phyloP scores from a whole-genome alignment of 192 early-diverging fungal species.

The Chytriomyces sp. region DNA sequence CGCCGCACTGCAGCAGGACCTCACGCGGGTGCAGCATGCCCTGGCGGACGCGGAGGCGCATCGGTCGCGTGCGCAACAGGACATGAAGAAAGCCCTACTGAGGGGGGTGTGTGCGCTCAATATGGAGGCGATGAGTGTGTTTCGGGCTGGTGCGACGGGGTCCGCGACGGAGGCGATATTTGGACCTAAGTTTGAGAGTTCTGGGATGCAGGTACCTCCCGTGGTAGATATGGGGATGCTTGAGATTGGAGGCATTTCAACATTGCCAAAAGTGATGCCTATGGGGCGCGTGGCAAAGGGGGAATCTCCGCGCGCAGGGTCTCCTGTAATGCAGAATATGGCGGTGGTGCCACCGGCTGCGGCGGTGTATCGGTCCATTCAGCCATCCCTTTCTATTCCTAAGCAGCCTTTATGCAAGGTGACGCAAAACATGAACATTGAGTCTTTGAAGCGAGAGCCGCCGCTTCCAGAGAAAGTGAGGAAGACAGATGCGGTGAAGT shows the following conservation, averaged over 20 bases:
- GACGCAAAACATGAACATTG: neutral
- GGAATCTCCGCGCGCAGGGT: too few species aligned
- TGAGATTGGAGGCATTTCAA: neutral
- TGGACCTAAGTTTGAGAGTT: neutral
- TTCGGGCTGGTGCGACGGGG: conserved; percentile 23
- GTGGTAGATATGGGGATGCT: neutral
- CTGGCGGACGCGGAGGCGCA: conserved; percentile 27
- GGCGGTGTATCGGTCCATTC: neutral
- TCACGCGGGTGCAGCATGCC: neutral
- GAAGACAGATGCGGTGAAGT: neutral
- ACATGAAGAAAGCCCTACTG: conserved; percentile 53
- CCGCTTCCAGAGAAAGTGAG: neutral
- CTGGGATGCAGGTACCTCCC: neutral
- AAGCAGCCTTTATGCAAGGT: neutral
- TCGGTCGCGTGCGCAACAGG: conserved; percentile 36
- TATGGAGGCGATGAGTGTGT: conserved; percentile 55
- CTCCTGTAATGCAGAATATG: neutral
- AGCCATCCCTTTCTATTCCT: neutral
- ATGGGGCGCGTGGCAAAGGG: neutral
- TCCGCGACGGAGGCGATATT: neutral
- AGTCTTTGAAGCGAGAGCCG: neutral
- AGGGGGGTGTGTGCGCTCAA: conserved; percentile 52
- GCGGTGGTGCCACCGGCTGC: neutral
- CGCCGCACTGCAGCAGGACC: conserved; percentile 1
- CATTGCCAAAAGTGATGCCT: neutral